Evolutionary conservation across 306 rosid species (phyloP).

Genomic region (Dryas drummondii): DNA sequence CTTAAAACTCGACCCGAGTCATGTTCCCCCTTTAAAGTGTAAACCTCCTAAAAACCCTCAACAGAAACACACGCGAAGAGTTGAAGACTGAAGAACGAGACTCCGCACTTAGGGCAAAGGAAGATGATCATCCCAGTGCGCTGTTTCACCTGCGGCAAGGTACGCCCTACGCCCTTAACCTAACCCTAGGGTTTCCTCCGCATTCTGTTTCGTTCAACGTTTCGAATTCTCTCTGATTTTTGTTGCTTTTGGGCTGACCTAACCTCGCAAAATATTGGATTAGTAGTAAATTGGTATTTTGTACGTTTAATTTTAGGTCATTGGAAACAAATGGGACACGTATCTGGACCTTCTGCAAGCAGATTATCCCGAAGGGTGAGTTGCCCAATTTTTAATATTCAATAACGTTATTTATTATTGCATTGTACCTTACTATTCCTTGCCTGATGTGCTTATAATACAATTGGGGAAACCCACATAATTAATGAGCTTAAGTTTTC

Average conservation of each 20-base stretch:
- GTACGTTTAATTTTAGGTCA: slow-evolving; percentile 49
- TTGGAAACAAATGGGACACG: slow-evolving; percentile 93
- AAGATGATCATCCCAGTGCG: slow-evolving; percentile 86
- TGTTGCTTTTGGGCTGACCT: background rate
- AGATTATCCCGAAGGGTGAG: slow-evolving; percentile 86
- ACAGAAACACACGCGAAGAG: background rate
- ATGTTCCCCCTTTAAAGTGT: background rate
- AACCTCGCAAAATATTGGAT: background rate
- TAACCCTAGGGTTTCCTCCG: background rate
- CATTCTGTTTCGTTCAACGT: background rate
- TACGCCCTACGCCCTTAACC: background rate
- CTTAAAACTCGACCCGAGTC: too few relatives aligned
- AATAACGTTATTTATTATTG: background rate
- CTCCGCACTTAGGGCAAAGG: background rate
- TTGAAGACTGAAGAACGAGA: background rate
- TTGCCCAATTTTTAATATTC: background rate
- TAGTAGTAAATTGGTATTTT: background rate
- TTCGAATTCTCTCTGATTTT: background rate
- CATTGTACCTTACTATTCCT: background rate
- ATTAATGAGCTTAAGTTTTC: background rate
- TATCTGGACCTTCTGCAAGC: slow-evolving; percentile 90
- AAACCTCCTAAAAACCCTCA: slow-evolving; percentile 10
- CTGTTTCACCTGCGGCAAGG: slow-evolving; percentile 93
- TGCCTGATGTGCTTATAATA: background rate
- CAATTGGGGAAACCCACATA: background rate